Conservation (phyloP, 768 basidiomycete genomes). For the Leccinum arenicola region DNA sequence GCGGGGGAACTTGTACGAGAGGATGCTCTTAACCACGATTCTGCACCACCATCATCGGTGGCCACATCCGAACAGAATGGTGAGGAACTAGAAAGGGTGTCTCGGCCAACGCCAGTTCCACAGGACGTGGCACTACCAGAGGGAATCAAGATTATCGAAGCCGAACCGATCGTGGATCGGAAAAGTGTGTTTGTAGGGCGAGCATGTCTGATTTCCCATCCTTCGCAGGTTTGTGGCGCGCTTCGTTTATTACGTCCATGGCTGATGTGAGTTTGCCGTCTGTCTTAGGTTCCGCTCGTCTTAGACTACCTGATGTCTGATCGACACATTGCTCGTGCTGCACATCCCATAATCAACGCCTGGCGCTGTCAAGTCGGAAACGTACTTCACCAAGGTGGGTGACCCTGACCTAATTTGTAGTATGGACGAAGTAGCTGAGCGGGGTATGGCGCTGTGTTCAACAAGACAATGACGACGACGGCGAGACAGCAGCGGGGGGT, state of each 20-base stretch:
- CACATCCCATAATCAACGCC: slow-evolving; percentile 79
- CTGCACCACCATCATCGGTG: slow-evolving; percentile 6
- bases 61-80: slow-evolving; percentile 4
- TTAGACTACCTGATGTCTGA: slow-evolving; percentile 69
- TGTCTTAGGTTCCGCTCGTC: slow-evolving; percentile 61
- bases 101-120: background rate
- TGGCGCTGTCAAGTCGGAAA: slow-evolving; percentile 73
- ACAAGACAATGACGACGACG: slow-evolving; percentile 91
- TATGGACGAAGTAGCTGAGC: slow-evolving; percentile 1
- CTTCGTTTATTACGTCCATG: background rate
- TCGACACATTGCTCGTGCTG: slow-evolving; percentile 67
- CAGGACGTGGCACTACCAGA: slow-evolving; percentile 42
- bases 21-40: slow-evolving; percentile 38
- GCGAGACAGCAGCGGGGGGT: slow-evolving; percentile 90
- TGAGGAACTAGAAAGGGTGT: slow-evolving; percentile 1
- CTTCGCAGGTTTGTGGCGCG: slow-evolving; percentile 54
- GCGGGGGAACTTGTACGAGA: slow-evolving; percentile 55
- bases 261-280: background rate
- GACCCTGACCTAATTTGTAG: background rate
- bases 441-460: background rate
- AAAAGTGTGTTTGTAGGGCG: slow-evolving; percentile 86
- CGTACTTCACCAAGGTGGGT: slow-evolving; percentile 70
- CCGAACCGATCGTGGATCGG: slow-evolving; percentile 81
- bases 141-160: slow-evolving; percentile 63
- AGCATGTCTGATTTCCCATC: slow-evolving; percentile 76